Base-by-base conservation (phyloP, 179 eudicot species). In the Vitellaria paradoxa region DNA sequence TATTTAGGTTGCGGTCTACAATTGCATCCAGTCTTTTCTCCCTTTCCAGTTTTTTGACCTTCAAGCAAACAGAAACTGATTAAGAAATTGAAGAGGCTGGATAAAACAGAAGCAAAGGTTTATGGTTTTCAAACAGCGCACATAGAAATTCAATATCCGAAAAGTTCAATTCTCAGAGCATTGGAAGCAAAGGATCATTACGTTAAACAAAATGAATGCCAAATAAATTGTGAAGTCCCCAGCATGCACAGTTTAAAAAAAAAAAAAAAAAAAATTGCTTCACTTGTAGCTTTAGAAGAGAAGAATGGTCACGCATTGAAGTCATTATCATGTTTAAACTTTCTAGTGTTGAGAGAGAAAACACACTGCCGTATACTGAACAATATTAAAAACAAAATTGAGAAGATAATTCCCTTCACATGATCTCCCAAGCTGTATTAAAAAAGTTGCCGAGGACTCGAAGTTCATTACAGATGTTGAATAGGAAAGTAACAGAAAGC, bases 21-120 rank as follows among this genome's bases (percentile, higher is more conserved):
- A 94, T 94, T n/a, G 85, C 89, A 24, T 94, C 94, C 57, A 94
- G 68, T 80, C 84, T 87, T 73, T 86, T 92, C 80, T 94, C 98
- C 82, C 91, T 91, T 76, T 92, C 89, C 76, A 89, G 83, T 79
- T 94, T 94, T 82, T 89, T 94, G 18, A 92, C 98, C 98, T 92
- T 73, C 70, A 79, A 59, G 61, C 21, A 42, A 26, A 52, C 17
- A 55, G 6, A 23, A 77, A 15, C 17, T 4, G 23, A 76, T 66
- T 53, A 60, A 76, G 11, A 62, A 55, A 45, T n/a, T 26, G 37
- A 50, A 65, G 55, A 37, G 55, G 4, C 55, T 5, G 13, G n/a
- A 70, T 52, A 70, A 5, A 6, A 12, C 7, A 47, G 20, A 12
- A 70, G 8, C 9, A 12, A 70, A 8, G 52, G 5, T 42, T 42